Conservation (phyloP, 352 stramenopile species). For the Globisporangium ultimum region DNA sequence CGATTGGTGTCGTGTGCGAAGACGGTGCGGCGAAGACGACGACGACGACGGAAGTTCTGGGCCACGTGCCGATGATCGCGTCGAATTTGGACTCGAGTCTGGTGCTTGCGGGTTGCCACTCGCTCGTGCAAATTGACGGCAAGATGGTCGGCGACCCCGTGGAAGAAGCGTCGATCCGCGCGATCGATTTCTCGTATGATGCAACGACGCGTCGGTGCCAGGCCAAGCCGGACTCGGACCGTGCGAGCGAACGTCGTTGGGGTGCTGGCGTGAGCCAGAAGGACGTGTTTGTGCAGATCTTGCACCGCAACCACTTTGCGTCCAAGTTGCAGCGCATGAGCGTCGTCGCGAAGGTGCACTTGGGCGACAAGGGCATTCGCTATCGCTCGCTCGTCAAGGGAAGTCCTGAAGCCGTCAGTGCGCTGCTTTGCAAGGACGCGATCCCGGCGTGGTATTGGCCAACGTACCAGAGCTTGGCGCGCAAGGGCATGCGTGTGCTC, state of each 20-base stretch:
- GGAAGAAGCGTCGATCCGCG: conserved; percentile 95
- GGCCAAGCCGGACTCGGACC: conserved; percentile 70
- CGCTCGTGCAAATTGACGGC: conserved; percentile 96
- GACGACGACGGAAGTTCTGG: conserved; percentile 44
- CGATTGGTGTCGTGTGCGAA: conserved; percentile 90
- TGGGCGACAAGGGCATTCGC: conserved; percentile 60
- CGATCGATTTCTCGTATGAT: conserved; percentile 93
- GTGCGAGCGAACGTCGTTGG: conserved; percentile 68
- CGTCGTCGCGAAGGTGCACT: conserved; percentile 89
- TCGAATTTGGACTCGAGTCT: conserved; percentile 78
- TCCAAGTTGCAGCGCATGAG: conserved; percentile 97
- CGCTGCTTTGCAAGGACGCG: conserved; percentile 73
- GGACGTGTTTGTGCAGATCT: conserved; percentile 85
- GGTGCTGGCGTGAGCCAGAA: conserved; percentile 64
- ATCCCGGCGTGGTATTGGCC: conserved; percentile 91
- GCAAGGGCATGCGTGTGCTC: conserved; percentile 90
- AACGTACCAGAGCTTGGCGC: conserved; percentile 82
- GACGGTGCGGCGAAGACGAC: conserved; percentile 32
- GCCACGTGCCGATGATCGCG: conserved; percentile 81
- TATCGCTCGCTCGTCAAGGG: conserved; percentile 95
- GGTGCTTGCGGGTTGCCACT: conserved; percentile 93
- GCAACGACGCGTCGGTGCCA: conserved; percentile 66
- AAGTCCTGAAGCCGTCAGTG: conserved; percentile 92
- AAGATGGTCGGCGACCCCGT: conserved; percentile 97
- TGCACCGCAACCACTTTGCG: conserved; percentile 95